Conservation (phyloP, 2,329 filamentous ascomycete genomes). For the Alternaria conjuncta region DNA sequence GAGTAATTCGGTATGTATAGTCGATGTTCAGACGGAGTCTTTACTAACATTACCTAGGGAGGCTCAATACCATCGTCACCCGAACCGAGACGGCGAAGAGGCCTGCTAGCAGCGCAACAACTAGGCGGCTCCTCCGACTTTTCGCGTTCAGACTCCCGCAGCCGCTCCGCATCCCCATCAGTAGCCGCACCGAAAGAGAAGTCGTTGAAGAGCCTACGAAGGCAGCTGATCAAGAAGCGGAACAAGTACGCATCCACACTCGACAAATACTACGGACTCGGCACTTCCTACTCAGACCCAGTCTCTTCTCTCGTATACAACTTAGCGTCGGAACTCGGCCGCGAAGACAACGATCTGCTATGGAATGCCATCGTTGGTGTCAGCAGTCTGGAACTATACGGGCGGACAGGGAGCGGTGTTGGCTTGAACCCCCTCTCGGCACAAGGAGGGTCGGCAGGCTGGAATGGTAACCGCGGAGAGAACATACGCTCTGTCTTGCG, state of each 20-base stretch:
- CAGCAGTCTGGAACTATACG: constrained; percentile 91
- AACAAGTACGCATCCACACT: constrained; percentile 78
- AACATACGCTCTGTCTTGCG: constrained; percentile 84
- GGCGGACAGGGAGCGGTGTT: constrained; percentile 80
- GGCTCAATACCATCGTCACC: constrained; percentile 71
- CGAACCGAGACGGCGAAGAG: constrained; percentile 66
- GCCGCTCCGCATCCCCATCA: constrained; percentile 44
- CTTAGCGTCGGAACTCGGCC: constrained; percentile 89
- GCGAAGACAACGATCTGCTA: constrained; percentile 94
- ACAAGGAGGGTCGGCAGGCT: constrained; percentile 67
- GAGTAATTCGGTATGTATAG: constrained; percentile 79
- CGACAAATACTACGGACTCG: constrained; percentile 82
- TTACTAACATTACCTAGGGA: constrained; percentile 46
- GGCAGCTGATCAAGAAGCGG: constrained; percentile 75
- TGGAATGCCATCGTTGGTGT: constrained; percentile 96
- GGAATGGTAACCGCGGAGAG: constrained; percentile 82
- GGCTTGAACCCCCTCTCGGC: constrained; percentile 65
- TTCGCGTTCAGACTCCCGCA: constrained; percentile 49
- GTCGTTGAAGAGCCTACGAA: constrained; percentile 74
- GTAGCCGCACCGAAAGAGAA: constrained; percentile 60
- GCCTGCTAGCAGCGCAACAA: constrained; percentile 53
- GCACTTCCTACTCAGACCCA: constrained; percentile 91
- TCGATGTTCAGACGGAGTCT: background rate
- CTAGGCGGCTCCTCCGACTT: constrained; percentile 48
- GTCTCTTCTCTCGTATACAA: constrained; percentile 95